These are phyloP conservation scores for Coriolopsis trogii DNA, from an alignment of 1,284 basidiomycete genomes.

Conservation along the genomic window DNA sequence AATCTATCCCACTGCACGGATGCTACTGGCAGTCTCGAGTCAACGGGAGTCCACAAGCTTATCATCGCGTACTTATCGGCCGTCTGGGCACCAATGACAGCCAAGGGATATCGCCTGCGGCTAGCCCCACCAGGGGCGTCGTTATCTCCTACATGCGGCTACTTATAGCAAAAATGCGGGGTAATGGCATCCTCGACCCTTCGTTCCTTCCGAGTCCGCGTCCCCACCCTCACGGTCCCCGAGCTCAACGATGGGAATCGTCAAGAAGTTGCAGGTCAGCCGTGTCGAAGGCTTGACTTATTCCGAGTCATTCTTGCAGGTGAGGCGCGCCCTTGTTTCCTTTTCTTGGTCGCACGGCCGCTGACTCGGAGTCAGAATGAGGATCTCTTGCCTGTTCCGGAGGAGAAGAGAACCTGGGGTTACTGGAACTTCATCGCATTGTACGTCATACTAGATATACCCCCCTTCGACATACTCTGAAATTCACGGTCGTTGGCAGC, in stretches of 20 bases:
- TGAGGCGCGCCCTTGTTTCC: conserved; percentile 24
- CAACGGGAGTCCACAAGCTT: no score
- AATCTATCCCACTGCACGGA: no score
- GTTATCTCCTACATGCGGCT: conserved; percentile 12
- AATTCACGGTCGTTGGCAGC: conserved; percentile 38
- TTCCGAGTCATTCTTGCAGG: conserved; percentile 32
- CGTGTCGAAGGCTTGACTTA: conserved; percentile 27
- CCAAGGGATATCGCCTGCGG: not conserved
- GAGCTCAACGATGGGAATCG: conserved; percentile 16
- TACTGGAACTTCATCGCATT: conserved; percentile 66
- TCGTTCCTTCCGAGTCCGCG: not conserved
- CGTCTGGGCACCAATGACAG: conserved; percentile 1
- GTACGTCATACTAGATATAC: conserved; percentile 39
- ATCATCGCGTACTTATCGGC: conserved; percentile 17
- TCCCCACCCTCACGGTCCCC: not conserved
- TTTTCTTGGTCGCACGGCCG: not conserved
- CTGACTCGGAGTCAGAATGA: conserved; percentile 50
- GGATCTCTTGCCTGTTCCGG: conserved; percentile 62
- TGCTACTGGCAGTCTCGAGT: no score
- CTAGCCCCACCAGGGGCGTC: not conserved
- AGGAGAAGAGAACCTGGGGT: conserved; percentile 61
- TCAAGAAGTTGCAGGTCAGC: conserved; percentile 28
- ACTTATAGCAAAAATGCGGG: conserved; percentile 8
- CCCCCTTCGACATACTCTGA: not conserved
- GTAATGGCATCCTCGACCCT: conserved; percentile 3